Conservation (phyloP, 2,329 filamentous ascomycete genomes). For the Botrytis medusae region DNA sequence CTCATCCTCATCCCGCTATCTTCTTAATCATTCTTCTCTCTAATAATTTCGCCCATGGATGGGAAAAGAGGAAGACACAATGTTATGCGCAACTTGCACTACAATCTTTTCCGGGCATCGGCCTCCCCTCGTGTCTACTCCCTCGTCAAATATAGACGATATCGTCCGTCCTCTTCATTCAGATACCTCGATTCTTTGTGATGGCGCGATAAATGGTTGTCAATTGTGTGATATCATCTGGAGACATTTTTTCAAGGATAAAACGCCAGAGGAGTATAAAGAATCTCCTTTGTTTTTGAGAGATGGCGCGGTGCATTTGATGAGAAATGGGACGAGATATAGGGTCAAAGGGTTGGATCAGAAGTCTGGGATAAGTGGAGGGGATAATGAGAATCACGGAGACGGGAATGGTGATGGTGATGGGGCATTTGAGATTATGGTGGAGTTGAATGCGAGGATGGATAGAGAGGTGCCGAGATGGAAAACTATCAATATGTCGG, state of each 20-base stretch:
- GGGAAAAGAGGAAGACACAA: neutral
- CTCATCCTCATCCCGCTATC: neutral
- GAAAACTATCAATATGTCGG: neutral
- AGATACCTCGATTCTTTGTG: neutral
- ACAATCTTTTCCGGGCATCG: neutral
- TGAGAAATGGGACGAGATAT: neutral
- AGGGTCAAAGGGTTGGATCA: neutral
- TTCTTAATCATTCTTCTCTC: neutral
- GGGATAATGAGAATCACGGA: neutral
- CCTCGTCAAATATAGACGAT: neutral
- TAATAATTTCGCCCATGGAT: neutral
- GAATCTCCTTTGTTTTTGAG: neutral
- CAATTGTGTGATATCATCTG: neutral
- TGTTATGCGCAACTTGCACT: neutral
- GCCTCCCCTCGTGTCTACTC: neutral
- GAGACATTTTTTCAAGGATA: neutral
- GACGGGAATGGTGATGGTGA: neutral
- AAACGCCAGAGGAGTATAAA: neutral
- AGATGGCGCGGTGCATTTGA: neutral
- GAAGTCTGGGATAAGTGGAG: neutral
- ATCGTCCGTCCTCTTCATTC: neutral
- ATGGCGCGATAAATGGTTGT: neutral
- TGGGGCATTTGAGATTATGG: neutral
- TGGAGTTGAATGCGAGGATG: neutral
- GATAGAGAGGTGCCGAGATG: neutral